Conservation (phyloP, 805 yeast genomes). For the Zygosaccharomyces kombuchaensis region DNA sequence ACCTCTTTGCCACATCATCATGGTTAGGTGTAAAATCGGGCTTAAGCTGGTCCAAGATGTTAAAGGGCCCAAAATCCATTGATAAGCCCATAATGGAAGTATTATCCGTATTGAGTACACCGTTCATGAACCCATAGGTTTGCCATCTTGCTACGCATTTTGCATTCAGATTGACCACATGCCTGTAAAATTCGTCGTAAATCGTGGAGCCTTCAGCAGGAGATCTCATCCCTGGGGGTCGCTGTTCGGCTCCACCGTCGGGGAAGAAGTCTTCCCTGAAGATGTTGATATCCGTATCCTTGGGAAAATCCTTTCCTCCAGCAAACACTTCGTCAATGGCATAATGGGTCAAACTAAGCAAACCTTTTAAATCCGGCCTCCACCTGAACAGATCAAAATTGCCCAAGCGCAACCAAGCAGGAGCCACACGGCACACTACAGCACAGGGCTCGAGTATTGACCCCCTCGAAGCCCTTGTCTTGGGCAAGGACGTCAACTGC, state of each 20-base stretch:
- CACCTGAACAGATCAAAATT: constrained; percentile 78
- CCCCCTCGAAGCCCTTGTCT: constrained; percentile 68
- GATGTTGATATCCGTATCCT: constrained; percentile 18
- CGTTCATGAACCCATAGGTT: constrained; percentile 86
- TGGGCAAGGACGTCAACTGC: constrained; percentile 66
- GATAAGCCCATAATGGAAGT: constrained; percentile 85
- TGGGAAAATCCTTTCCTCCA: constrained; percentile 34
- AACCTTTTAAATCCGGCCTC: constrained; percentile 62
- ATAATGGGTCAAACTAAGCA: constrained; percentile 63
- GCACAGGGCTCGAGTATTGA: constrained; percentile 73
- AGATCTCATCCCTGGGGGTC: constrained; percentile 20
- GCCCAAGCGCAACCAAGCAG: constrained; percentile 83
- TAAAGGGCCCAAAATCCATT: constrained; percentile 93
- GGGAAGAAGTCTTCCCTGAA: constrained; percentile 28
- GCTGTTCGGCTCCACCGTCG: constrained; percentile 22
- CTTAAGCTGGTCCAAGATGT: constrained; percentile 80
- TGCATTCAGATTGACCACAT: constrained; percentile 72
- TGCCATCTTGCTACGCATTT: constrained; percentile 79
- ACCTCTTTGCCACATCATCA: constrained; percentile 69
- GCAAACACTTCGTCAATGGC: constrained; percentile 61
- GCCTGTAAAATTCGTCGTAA: constrained; percentile 69
- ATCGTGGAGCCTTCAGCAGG: constrained; percentile 41
- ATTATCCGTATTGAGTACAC: constrained; percentile 92
- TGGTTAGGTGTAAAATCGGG: constrained; percentile 85
- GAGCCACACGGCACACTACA: constrained; percentile 76